Evolutionary conservation across 1,139 yeast genomes (phyloP).

Genomic region (Pichia sp.): DNA sequence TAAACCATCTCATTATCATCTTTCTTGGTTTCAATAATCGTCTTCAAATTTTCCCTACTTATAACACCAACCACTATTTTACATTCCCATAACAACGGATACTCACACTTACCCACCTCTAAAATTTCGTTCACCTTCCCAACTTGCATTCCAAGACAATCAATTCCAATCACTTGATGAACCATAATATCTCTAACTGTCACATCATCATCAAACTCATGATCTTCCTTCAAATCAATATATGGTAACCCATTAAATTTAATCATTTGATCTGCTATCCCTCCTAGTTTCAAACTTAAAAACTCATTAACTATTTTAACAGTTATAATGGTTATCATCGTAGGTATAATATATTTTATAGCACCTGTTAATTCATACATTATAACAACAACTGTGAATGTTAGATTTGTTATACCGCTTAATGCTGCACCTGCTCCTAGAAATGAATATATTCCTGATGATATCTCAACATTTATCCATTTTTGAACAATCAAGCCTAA

Average conservation of each 20-base stretch:
- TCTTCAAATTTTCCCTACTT: not conserved
- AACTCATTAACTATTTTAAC: slow-evolving; percentile 71
- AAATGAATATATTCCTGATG: slow-evolving; percentile 92
- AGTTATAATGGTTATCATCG: slow-evolving; percentile 93
- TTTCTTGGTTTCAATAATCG: not conserved
- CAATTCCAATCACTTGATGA: slow-evolving; percentile 40
- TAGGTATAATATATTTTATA: slow-evolving; percentile 78
- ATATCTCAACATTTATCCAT: slow-evolving; percentile 33
- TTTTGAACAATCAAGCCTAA: slow-evolving; percentile 63
- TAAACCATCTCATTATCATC: slow-evolving; percentile 8
- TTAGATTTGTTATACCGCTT: slow-evolving; percentile 87
- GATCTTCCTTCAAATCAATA: slow-evolving; percentile 69
- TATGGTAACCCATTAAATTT: slow-evolving; percentile 82
- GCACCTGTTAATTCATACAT: slow-evolving; percentile 98
- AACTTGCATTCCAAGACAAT: slow-evolving; percentile 4
- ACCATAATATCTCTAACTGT: slow-evolving; percentile 66
- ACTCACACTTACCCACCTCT: slow-evolving; percentile 5
- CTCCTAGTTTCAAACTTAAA: slow-evolving; percentile 65
- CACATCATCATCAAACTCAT: slow-evolving; percentile 39
- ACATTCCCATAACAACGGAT: slow-evolving; percentile 7
- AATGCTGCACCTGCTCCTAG: slow-evolving; percentile 97
- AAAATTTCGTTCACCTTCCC: slow-evolving; percentile 1
- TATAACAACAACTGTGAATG: slow-evolving; percentile 87
- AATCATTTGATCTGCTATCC: slow-evolving; percentile 95
- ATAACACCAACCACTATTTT: slow-evolving; percentile 6